Base-by-base conservation (phyloP, 208 protist genomes). In the Acanthamoeba lenticulata region DNA sequence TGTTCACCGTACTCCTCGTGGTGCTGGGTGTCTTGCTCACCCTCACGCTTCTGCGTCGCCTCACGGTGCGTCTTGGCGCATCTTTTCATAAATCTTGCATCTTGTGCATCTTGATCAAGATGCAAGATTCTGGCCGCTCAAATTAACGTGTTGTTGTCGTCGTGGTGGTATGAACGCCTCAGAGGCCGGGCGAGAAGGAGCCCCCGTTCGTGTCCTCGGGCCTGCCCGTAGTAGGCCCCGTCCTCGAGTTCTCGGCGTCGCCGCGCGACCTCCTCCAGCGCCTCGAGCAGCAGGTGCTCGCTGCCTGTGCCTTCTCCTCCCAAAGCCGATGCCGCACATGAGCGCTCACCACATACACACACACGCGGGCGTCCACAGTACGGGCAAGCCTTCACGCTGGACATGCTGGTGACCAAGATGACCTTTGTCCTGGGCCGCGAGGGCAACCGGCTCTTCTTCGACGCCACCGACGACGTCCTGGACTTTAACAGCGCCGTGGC, bases 311-410 rank as follows among this genome's bases (percentile, higher is more conserved):
- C 27, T 13, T n/a, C 34, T 88, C 34, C 47, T 52, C n/a, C n/a
- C n/a, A n/a, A n/a, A n/a, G n/a, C n/a, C n/a, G n/a, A n/a, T n/a
- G n/a, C n/a, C n/a, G n/a, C n/a, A n/a, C n/a, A n/a, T n/a, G n/a
- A n/a, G n/a, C n/a, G n/a, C n/a, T 1, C 45, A 15, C 45, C 45
- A 19, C 52, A 60, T 19, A 29, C 13, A 60, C 9, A 5, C 15
- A 15, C 47, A 52, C 5, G 47, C 47, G 5, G 47, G 47, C 47
- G 47, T 52, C 47, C 2, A 24, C 27, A 89, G 81, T 89, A 89
- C 36, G 81, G 81, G 27, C 81, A 89, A 89, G 81, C 81, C n/a
- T 89, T 89, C 44, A 89, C 81, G 47, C 21, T 62, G 17, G 81
- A 89, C 44, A 5, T 89, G 81, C 44, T 89, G 34, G 29, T 89